A percentile compares a stretch with the other conserved stretches of the same genome.
Evolutionary conservation across 176 grass and related monocot species (phyloP).

Genomic region (Avena eriantha): DNA sequence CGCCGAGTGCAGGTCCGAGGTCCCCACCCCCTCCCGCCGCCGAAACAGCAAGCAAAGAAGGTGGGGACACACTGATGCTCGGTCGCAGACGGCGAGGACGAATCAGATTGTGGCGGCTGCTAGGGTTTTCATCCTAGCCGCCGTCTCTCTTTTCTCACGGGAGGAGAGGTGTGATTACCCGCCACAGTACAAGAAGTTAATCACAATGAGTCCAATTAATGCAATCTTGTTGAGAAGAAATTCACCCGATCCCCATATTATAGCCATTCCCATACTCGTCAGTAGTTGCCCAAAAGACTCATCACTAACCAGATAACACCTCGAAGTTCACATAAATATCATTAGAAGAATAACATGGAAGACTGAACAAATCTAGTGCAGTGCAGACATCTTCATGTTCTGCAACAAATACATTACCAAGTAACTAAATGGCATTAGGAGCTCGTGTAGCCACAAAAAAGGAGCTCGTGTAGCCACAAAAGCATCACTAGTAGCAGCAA

Average conservation of each 20-base stretch:
- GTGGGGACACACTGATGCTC: too few relatives aligned
- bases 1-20: too few relatives aligned
- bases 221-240: background rate
- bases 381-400: constrained; percentile 1
- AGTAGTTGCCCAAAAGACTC: background rate
- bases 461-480: background rate
- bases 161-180: too few relatives aligned
- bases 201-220: background rate
- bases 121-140: too few relatives aligned
- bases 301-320: background rate
- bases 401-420: constrained; percentile 14
- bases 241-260: background rate
- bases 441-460: background rate
- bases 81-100: too few relatives aligned
- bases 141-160: too few relatives aligned
- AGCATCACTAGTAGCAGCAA: background rate
- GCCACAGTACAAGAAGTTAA: background rate
- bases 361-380: background rate
- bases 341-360: background rate
- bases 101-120: too few relatives aligned
- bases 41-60: too few relatives aligned
- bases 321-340: constrained; percentile 15
- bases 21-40: too few relatives aligned
- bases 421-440: background rate
- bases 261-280: background rate